Conservation (phyloP, 1,139 yeast genomes). For the Pichia kudriavzevii region DNA sequence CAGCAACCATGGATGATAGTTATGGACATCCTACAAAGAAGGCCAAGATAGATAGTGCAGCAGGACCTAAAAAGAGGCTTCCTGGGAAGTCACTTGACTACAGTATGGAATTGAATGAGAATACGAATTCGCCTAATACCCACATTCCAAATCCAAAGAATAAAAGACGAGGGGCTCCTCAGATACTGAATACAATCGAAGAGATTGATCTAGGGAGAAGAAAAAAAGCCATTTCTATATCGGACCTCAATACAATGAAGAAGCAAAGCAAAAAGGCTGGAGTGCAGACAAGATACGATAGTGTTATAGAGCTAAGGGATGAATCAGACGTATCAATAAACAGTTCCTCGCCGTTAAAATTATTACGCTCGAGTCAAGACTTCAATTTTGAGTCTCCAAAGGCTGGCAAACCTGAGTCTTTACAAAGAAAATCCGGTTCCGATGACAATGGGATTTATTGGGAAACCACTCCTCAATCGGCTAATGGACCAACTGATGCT, state of each 20-base stretch:
- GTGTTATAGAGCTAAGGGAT: constrained; percentile 3
- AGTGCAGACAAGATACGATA: constrained; percentile 1
- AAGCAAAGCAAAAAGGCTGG: constrained; percentile 3
- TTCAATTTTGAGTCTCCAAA: constrained; percentile 10
- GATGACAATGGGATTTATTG: constrained; percentile 31
- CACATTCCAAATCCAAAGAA: constrained; percentile 1
- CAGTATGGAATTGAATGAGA: neutral
- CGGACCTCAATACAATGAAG: constrained; percentile 5
- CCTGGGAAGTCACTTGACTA: neutral
- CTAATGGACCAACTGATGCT: neutral
- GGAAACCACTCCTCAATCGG: constrained; percentile 25
- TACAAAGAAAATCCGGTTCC: constrained; percentile 23
- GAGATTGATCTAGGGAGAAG: neutral
- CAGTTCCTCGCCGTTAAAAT: constrained; percentile 11
- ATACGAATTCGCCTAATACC: neutral
- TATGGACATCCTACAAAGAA: constrained; percentile 7
- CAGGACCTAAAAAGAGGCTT: neutral
- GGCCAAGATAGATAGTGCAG: neutral
- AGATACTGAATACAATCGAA: constrained; percentile 6
- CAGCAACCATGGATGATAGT: constrained; percentile 6
- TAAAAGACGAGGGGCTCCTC: neutral
- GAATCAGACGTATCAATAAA: constrained; percentile 11
- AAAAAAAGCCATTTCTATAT: constrained; percentile 9
- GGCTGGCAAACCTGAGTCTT: no score
- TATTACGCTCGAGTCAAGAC: constrained; percentile 13